A percentile compares a stretch with the other conserved stretches of the same genome.
phyloP scores from a whole-genome alignment of 2,329 filamentous ascomycete species.

The Penicillium decumbens region DNA sequence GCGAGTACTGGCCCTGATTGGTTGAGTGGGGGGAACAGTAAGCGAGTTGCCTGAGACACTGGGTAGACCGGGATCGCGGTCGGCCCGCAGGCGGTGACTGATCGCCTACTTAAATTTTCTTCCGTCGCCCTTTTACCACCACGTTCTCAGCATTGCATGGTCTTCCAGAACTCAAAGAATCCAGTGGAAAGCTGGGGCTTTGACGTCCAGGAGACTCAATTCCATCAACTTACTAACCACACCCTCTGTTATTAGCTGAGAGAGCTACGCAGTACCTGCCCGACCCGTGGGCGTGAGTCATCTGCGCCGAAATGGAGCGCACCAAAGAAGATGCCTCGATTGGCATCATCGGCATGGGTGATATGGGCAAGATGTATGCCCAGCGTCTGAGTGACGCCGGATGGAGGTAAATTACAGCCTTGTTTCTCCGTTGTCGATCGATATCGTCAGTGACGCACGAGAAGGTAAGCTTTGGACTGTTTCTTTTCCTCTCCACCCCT shows the following conservation, averaged over 20 bases:
- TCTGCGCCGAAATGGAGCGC: conserved; percentile 28
- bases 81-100: conserved; percentile 30
- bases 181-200: conserved; percentile 1
- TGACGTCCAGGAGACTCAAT: background rate
- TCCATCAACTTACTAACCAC: background rate
- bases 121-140: background rate
- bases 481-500: conserved; percentile 3
- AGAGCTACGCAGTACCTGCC: background rate
- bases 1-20: conserved; percentile 28
- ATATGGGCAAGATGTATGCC: conserved; percentile 99
- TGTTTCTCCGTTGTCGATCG: background rate
- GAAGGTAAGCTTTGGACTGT: conserved; percentile 18
- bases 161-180: conserved; percentile 11
- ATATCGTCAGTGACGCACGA: background rate
- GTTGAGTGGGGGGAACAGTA: conserved; percentile 15
- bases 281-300: conserved; percentile 4
- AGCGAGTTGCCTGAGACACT: conserved; percentile 28
- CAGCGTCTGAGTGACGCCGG: conserved; percentile 80
- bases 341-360: conserved; percentile 97
- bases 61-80: conserved; percentile 13
- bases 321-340: conserved; percentile 67
- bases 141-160: conserved; percentile 8
- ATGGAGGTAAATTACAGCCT: conserved; percentile 72
- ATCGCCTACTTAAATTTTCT: conserved; percentile 28
- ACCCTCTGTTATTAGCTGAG: background rate